Evolutionary conservation across 331 rosid species (phyloP).

Genomic region (Arachis monticola): DNA sequence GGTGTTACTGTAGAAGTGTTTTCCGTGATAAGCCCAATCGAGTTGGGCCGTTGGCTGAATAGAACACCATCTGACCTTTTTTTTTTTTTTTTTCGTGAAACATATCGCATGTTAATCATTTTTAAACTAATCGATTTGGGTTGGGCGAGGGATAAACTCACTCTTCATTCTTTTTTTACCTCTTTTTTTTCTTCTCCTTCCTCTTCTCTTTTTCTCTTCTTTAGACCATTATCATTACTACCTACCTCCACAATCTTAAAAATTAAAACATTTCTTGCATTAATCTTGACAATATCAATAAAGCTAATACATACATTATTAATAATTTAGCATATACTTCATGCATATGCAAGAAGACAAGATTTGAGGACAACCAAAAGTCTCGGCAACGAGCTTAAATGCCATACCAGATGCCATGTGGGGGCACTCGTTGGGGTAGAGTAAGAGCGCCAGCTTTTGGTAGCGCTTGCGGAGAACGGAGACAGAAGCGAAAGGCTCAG

Average conservation of each 20-base stretch:
- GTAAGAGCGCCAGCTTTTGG: slow-evolving; percentile 65
- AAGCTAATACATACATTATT: background rate
- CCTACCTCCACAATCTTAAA: slow-evolving; percentile 67
- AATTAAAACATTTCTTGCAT: slow-evolving; percentile 45
- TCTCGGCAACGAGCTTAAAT: slow-evolving; percentile 75
- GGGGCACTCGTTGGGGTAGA: slow-evolving; percentile 74
- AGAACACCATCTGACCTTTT: too few relatives aligned
- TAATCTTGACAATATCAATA: background rate
- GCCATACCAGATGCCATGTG: slow-evolving; percentile 68
- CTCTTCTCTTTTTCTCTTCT: slow-evolving; percentile 32
- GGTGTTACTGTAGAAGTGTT: too few relatives aligned
- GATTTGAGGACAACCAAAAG: slow-evolving; percentile 66
- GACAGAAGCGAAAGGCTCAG: slow-evolving; percentile 66
- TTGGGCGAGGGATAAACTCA: too few relatives aligned
- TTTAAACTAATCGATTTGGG: too few relatives aligned
- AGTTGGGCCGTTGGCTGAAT: too few relatives aligned
- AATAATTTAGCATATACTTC: too few relatives aligned
- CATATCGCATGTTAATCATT: too few relatives aligned
- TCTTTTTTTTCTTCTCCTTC: too few relatives aligned
- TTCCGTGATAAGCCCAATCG: too few relatives aligned
- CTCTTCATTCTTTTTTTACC: too few relatives aligned
- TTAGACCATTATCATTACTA: slow-evolving; percentile 42
- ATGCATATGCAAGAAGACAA: background rate
- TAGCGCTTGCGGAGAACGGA: slow-evolving; percentile 62
- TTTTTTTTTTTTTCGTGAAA: too few relatives aligned